phyloP scores from a whole-genome alignment of 2,329 filamentous ascomycete species.

The Aspergillus fumigatus region DNA sequence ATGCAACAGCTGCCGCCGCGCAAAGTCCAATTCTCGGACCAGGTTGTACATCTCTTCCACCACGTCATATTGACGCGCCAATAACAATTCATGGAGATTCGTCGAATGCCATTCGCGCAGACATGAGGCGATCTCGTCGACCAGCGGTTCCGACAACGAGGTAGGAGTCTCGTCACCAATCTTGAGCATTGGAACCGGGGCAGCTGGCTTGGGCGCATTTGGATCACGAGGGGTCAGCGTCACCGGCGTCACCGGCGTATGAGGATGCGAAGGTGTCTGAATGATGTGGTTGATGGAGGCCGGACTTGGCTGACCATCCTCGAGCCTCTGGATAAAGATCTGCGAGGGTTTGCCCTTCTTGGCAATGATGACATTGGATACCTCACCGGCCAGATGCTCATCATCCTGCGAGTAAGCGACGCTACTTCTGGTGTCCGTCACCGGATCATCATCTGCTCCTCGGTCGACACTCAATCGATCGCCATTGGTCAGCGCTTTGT shows the following conservation, averaged over 20 bases:
- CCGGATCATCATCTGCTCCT: slow-evolving; percentile 26
- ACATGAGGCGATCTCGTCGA: slow-evolving; percentile 96
- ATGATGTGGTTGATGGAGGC: slow-evolving; percentile 24
- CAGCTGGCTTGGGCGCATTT: slow-evolving; percentile 66
- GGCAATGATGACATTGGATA: slow-evolving; percentile 31
- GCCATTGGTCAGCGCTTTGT: slow-evolving; percentile 30
- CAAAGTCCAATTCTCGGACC: slow-evolving; percentile 76
- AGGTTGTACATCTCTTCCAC: slow-evolving; percentile 78
- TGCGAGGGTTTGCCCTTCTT: slow-evolving; percentile 40
- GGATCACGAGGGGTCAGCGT: slow-evolving; percentile 52
- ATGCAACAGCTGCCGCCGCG: slow-evolving; percentile 85
- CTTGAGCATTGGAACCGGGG: slow-evolving; percentile 94
- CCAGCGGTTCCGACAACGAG: slow-evolving; percentile 79
- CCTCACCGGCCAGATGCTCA: slow-evolving; percentile 22
- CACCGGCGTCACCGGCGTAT: slow-evolving; percentile 33
- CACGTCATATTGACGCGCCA: slow-evolving; percentile 73
- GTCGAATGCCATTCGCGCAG: slow-evolving; percentile 97
- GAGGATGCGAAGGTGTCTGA: slow-evolving; percentile 28
- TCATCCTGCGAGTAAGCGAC: slow-evolving; percentile 24
- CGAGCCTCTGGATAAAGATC: slow-evolving; percentile 34
- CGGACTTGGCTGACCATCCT: slow-evolving; percentile 27
- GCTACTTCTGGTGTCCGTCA: slow-evolving; percentile 27
- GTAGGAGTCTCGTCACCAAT: slow-evolving; percentile 96
- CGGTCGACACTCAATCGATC: slow-evolving; percentile 33
- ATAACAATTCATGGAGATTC: slow-evolving; percentile 84